Base-by-base conservation (phyloP, 2,329 filamentous ascomycete genomes). In the Fusarium anguioides region DNA sequence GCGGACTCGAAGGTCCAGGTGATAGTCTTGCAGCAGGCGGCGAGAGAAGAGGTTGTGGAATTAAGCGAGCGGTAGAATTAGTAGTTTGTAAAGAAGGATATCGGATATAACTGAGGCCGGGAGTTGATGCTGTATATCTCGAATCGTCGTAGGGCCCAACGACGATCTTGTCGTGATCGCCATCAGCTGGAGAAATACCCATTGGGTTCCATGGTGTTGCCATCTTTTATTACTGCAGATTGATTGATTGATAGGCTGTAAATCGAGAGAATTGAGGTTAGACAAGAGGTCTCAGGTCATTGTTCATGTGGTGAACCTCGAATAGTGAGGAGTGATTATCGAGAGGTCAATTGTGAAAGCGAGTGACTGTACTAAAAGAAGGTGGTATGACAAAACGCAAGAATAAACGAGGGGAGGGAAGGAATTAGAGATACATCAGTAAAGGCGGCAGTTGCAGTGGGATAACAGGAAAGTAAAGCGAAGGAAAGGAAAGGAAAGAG, bases 71-170 rank as follows among this genome's bases (percentile, higher is more conserved):
- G 20, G 66, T 70, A 12, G 72, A 74, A 5, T 55, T 68, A 21
- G 68, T 65, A 18, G 69, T 62, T 36, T 69, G 69, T n/a, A 64
- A 60, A 14, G 70, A 71, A 20, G 70, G 54, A 53, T 66, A 62
- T 23, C 60, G 62, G 17, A 57, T 49, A 35, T 68, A 69, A 49
- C 63, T 68, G 24, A 71, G 60, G 31, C 60, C 58, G 8, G 71
- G 60, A 5, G 70, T 62, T 33, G 68, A 61, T 36, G 58, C 39
- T n/a, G 66, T 60, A 8, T 64, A 51, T 46, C 64, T 58, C 20
- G 58, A 53, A 20, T 73, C 64, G 51, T 64, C 58, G 41, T 70
- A 70, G 20, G 41, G 47, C 27, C 61, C 52, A 23, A 44, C 44
- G 31, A 55, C 48, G 49, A 69, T 55, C 48, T 66, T 63, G 29